These are phyloP conservation scores for Phoma sp. DNA, from an alignment of 2,329 filamentous ascomycete genomes.

Conservation along the genomic window DNA sequence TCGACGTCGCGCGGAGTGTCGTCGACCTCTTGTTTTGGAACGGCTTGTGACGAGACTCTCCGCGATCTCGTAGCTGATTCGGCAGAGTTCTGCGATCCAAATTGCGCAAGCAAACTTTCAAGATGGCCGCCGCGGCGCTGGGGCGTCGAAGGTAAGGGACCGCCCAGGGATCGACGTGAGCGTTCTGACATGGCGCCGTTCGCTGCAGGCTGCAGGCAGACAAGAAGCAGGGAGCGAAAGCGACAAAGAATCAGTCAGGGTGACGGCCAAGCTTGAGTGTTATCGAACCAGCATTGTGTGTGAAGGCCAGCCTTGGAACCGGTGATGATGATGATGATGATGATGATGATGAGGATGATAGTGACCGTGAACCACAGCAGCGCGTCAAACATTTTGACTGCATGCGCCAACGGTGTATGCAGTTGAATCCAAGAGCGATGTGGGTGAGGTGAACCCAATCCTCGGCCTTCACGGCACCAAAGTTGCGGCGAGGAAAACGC, in stretches of 20 bases:
- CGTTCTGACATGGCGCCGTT: conserved; percentile 28
- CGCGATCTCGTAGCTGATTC: conserved; percentile 41
- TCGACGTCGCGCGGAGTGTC: not conserved
- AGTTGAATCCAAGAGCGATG: not conserved
- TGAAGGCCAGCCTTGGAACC: not conserved
- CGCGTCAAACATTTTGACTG: not conserved
- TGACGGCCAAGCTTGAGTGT: not conserved
- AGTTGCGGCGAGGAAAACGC: not conserved
- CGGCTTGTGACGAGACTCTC: conserved; percentile 20
- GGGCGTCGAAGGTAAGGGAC: conserved; percentile 32
- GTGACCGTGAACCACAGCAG: too few species aligned
- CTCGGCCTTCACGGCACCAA: not conserved
- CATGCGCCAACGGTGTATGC: not conserved
- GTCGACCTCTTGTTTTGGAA: conserved; percentile 1
- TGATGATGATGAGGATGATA: not conserved
- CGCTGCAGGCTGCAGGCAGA: conserved; percentile 2
- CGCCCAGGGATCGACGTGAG: conserved; percentile 20
- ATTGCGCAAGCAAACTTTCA: conserved; percentile 37
- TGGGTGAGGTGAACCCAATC: not conserved
- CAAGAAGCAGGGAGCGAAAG: not conserved
- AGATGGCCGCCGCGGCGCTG: conserved; percentile 31
- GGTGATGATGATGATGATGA: not conserved
- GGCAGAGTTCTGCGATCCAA: conserved; percentile 37
- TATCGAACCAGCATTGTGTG: conserved; percentile 8
- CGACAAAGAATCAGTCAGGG: not conserved